Conservation (phyloP, 2,329 filamentous ascomycete genomes). For the Celoporthe dispersa region DNA sequence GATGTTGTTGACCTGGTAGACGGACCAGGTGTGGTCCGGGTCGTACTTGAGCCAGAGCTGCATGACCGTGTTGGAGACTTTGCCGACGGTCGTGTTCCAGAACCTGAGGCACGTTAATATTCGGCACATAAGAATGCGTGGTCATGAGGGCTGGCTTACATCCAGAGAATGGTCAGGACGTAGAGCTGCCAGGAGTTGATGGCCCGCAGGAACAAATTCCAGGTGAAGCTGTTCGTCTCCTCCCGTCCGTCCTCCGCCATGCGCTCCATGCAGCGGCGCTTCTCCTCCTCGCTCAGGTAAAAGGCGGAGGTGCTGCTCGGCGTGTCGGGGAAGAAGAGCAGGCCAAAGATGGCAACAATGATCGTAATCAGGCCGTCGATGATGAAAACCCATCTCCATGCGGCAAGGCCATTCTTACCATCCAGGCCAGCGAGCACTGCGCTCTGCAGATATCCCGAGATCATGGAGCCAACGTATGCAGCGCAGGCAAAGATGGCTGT, state of each 20-base stretch:
- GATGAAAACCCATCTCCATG: constrained; percentile 56
- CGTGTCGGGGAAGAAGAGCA: constrained; percentile 52
- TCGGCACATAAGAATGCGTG: neutral
- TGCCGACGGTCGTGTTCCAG: constrained; percentile 37
- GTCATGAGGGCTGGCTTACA: constrained; percentile 28
- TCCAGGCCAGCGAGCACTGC: constrained; percentile 44
- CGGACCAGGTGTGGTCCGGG: constrained; percentile 34
- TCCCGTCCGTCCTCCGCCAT: constrained; percentile 36
- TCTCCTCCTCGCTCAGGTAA: constrained; percentile 40
- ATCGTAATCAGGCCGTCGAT: constrained; percentile 58
- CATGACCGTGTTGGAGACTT: constrained; percentile 37
- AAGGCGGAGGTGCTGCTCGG: constrained; percentile 45
- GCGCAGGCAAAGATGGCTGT: constrained; percentile 65
- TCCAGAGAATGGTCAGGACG: constrained; percentile 36
- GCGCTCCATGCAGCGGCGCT: constrained; percentile 45
- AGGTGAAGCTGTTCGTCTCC: constrained; percentile 34
- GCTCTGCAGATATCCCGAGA: constrained; percentile 60
- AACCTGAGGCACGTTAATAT: constrained; percentile 29
- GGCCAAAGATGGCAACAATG: constrained; percentile 55
- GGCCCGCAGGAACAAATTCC: constrained; percentile 33
- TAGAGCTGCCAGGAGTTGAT: constrained; percentile 36
- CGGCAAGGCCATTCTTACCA: constrained; percentile 49
- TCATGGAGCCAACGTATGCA: constrained; percentile 63
- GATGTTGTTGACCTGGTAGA: constrained; percentile 39
- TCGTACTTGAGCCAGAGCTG: constrained; percentile 37